These are phyloP conservation scores for Magnaporthiopsis rhizophila DNA, from an alignment of 2,329 filamentous ascomycete genomes.

Conservation along the genomic window DNA sequence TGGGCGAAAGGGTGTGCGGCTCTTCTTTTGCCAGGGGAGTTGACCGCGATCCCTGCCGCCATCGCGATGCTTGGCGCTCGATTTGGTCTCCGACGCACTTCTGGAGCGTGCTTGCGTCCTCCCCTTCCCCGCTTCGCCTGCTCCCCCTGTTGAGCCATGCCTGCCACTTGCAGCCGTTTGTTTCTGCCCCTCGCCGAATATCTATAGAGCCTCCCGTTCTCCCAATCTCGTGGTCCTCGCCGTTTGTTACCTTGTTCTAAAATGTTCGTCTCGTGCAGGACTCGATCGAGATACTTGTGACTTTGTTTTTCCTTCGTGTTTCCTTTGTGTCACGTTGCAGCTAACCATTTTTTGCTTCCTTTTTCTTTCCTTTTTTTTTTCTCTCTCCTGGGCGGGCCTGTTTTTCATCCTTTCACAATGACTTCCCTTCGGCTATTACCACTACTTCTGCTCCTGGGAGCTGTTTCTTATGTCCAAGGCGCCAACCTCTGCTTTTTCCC, in stretches of 20 bases:
- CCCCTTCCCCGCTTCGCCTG: background rate
- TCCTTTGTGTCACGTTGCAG: background rate
- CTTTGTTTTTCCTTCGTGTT: background rate
- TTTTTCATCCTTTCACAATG: background rate
- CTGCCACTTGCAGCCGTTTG: background rate
- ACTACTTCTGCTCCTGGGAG: conserved; percentile 5
- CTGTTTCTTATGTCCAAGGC: background rate
- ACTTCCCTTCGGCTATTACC: background rate
- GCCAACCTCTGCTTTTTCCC: conserved; percentile 12
- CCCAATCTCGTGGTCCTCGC: background rate
- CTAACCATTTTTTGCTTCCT: background rate
- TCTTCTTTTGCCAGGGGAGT: background rate
- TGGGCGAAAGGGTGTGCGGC: background rate
- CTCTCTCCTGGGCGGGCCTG: background rate
- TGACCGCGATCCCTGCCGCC: background rate
- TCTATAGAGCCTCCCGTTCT: background rate
- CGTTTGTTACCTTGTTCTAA: background rate
- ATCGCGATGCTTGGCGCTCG: background rate
- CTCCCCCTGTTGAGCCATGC: background rate
- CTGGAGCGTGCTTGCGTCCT: background rate
- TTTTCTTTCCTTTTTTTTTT: background rate
- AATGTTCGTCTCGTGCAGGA: background rate
- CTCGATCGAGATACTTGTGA: background rate
- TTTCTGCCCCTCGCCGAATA: background rate
- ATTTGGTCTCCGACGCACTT: background rate